These are phyloP conservation scores for Salix exigua DNA, from an alignment of 345 rosid genomes.

Conservation along the genomic window DNA sequence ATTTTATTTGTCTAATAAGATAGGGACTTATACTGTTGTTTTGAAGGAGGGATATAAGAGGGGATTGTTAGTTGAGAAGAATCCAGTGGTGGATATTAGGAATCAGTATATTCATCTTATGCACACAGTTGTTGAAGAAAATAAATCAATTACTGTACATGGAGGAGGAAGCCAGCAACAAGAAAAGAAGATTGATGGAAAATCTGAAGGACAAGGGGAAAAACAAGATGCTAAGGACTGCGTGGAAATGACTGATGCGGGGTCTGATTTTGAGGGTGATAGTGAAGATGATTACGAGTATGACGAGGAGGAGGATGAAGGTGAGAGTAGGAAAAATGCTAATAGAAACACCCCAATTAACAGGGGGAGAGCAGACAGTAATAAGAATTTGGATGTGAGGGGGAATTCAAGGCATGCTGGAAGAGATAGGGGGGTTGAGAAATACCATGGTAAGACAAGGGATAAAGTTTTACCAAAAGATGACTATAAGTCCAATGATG, in stretches of 20 bases:
- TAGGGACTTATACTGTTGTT: constrained; percentile 66
- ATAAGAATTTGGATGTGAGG: constrained; percentile 8
- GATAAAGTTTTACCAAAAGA: background rate
- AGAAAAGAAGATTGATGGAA: constrained; percentile 30
- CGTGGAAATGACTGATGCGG: constrained; percentile 15
- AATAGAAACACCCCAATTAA: background rate
- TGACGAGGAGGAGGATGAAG: constrained; percentile 36
- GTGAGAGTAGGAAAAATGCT: background rate
- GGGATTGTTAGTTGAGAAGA: constrained; percentile 59
- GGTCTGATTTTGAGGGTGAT: constrained; percentile 41
- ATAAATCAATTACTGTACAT: constrained; percentile 27
- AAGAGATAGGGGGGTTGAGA: constrained; percentile 5
- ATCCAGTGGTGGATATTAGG: constrained; percentile 50
- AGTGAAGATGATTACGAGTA: constrained; percentile 20
- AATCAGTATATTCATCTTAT: constrained; percentile 75
- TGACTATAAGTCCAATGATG: background rate
- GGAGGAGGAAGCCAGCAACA: constrained; percentile 37
- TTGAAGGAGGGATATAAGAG: constrained; percentile 74
- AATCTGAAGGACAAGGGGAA: constrained; percentile 30
- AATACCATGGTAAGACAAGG: background rate
- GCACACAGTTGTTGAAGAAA: constrained; percentile 48
- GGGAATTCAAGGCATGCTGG: constrained; percentile 1
- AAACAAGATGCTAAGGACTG: constrained; percentile 24
- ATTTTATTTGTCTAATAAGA: constrained; percentile 69
- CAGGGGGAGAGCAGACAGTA: constrained; percentile 5